Evolutionary conservation across 2,329 filamentous ascomycete genomes (phyloP).

Genomic region (Stromatinia cepivora): DNA sequence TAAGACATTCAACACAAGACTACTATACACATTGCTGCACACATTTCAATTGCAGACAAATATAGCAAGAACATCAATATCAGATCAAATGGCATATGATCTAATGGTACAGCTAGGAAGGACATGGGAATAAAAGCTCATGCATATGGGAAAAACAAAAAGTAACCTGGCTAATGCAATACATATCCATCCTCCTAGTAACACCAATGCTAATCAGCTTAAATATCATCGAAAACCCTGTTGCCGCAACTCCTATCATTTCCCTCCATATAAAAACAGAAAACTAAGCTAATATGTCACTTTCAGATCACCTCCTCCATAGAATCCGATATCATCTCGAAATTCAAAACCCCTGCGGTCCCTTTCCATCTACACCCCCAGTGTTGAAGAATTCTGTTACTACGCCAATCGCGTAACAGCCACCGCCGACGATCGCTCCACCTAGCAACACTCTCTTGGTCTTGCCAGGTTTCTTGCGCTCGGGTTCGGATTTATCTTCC

Average conservation of each 20-base stretch:
- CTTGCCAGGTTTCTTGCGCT: conserved; percentile 44
- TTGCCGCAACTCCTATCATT: conserved; percentile 15
- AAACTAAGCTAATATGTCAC: neutral
- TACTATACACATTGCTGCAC: neutral
- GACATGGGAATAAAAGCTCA: neutral
- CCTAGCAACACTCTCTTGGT: conserved; percentile 53
- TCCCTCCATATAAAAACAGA: neutral
- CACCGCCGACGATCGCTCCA: conserved; percentile 54
- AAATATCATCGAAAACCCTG: conserved; percentile 5
- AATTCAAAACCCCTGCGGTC: conserved; percentile 35
- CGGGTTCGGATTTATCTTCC: conserved; percentile 32
- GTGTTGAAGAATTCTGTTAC: conserved; percentile 58
- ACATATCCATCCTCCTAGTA: conserved; percentile 14
- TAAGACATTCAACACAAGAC: neutral
- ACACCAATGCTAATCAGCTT: conserved; percentile 20
- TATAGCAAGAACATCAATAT: neutral
- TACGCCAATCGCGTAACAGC: conserved; percentile 59
- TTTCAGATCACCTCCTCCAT: neutral
- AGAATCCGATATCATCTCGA: neutral
- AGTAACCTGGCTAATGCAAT: conserved; percentile 6
- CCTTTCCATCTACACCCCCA: conserved; percentile 48
- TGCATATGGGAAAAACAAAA: neutral
- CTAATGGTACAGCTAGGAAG: conserved; percentile 9
- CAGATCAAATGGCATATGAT: conserved; percentile 17
- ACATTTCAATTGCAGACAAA: neutral